These are phyloP conservation scores for Aspergillus ostianus DNA, from an alignment of 495 filamentous ascomycete genomes.

Conservation along the genomic window DNA sequence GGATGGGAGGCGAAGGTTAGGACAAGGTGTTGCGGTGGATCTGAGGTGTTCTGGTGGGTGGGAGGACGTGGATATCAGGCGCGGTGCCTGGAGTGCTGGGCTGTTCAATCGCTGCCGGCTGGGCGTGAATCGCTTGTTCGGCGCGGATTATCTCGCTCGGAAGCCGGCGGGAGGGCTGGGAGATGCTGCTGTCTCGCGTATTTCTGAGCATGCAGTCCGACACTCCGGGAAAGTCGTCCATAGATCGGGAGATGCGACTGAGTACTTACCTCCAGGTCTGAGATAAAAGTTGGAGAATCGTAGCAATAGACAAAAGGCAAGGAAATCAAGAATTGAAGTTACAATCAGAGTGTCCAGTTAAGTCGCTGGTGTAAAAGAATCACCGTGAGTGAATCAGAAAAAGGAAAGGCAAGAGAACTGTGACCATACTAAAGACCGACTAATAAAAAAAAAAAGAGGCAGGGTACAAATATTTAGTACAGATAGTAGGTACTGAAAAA, in stretches of 20 bases:
- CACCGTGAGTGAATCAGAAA: constrained; percentile 8
- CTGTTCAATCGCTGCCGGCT: constrained; percentile 28
- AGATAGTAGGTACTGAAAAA: background rate
- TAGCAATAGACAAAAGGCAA: no score
- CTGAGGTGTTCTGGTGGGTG: constrained; percentile 22
- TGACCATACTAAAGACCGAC: background rate
- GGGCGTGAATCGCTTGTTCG: constrained; percentile 48
- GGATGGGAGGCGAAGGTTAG: constrained; percentile 25
- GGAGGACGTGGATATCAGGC: constrained; percentile 27
- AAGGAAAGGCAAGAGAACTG: constrained; percentile 7
- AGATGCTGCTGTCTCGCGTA: constrained; percentile 41
- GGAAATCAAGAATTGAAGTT: background rate
- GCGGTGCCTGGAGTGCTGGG: constrained; percentile 29
- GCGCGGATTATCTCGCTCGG: constrained; percentile 40
- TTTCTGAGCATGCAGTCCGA: constrained; percentile 36
- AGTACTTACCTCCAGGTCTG: constrained; percentile 11
- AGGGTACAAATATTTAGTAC: background rate
- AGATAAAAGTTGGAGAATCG: background rate
- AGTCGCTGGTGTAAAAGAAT: background rate
- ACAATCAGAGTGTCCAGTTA: background rate
- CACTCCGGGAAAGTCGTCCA: no score
- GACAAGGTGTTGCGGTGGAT: constrained; percentile 28
- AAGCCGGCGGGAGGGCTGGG: constrained; percentile 36
- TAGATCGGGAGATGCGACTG: background rate
- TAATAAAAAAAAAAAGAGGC: constrained; percentile 4